Evolutionary conservation across 768 basidiomycete species (phyloP).

Genomic region (Trametes maxima): DNA sequence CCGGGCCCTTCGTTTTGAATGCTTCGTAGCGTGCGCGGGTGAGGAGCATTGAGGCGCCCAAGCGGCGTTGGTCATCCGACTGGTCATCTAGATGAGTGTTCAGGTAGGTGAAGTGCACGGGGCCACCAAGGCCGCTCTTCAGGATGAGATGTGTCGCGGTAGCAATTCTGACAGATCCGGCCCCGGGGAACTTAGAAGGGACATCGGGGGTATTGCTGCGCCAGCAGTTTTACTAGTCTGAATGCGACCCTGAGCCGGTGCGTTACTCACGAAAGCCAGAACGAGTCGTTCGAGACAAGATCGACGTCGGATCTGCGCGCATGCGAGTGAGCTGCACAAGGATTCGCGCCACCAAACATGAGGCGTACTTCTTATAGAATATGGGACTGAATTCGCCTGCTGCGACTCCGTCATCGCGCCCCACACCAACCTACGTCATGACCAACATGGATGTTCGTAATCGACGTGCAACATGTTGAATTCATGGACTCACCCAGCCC

Average conservation of each 20-base stretch:
- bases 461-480: not conserved
- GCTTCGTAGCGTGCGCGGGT: constrained; percentile 53
- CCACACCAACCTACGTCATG: constrained; percentile 52
- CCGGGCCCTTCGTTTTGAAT: constrained; percentile 39
- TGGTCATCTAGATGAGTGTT: constrained; percentile 60
- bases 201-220: constrained; percentile 48
- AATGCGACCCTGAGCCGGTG: not conserved
- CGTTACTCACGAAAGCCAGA: constrained; percentile 55
- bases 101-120: constrained; percentile 42
- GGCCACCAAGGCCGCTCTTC: constrained; percentile 17
- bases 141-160: constrained; percentile 45
- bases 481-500: constrained; percentile 48
- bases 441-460: not conserved
- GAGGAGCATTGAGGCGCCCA: constrained; percentile 55
- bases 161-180: constrained; percentile 52
- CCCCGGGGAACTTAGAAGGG: constrained; percentile 53
- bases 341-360: not conserved
- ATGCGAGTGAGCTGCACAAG: not conserved
- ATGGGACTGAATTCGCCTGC: constrained; percentile 65
- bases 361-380: constrained; percentile 52
- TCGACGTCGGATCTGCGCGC: constrained; percentile 36
- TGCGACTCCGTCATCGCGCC: constrained; percentile 57
- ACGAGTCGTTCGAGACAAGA: constrained; percentile 47
- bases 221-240: not conserved
- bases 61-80: constrained; percentile 52